Evolutionary conservation across 2,329 filamentous ascomycete genomes (phyloP), one percentile per base, ranked within the genome.

Genomic region (Alternaria consortialis): DNA sequence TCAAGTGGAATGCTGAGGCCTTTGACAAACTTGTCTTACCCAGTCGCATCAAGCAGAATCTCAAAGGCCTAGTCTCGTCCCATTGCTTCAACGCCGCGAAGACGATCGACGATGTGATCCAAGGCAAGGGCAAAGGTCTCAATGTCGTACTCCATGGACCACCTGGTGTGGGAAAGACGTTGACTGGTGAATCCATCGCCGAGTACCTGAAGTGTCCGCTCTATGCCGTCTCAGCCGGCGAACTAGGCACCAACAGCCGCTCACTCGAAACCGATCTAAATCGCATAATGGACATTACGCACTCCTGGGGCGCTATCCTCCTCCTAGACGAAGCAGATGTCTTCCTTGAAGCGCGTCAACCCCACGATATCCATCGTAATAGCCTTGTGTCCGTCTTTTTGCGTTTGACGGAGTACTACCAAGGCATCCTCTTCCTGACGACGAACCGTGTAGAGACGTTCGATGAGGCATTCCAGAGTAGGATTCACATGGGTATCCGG

Each of bases 391-490:
- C 89, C 75, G 92, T 97, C 71, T 97, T 97, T 83, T 82, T 97
- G 2, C 88, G 93, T 0, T 84, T 94, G 58, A 84, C 97, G 0
- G 94, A 97, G 78, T 97, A 97, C 77, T 97, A 96, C 80, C 91
- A 96, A 74, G 93, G 93, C 3, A 96, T 97, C 54, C 78, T 97
- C 5, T 96, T 97, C 81, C 80, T 97, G 27, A 97, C 93, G 0
- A 97, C 93, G 2, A 97, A 97, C 75, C 88, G 93, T 1, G 92
- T 96, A 1, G 87, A 91, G 81, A 94, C 91, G 0, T 96, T 97
- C 71, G 93, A 97, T 70, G 92, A 95, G 63, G 93, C 93, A 0
- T 97, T 97, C 83, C 91, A 95, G 74, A 48, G 46, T 17, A 88
- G 93, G 25, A 96, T 97, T 63, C 92, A 97, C 76, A 90, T 97